Base-by-base conservation (phyloP, 139 green algal species). In the Volvox africanus region DNA sequence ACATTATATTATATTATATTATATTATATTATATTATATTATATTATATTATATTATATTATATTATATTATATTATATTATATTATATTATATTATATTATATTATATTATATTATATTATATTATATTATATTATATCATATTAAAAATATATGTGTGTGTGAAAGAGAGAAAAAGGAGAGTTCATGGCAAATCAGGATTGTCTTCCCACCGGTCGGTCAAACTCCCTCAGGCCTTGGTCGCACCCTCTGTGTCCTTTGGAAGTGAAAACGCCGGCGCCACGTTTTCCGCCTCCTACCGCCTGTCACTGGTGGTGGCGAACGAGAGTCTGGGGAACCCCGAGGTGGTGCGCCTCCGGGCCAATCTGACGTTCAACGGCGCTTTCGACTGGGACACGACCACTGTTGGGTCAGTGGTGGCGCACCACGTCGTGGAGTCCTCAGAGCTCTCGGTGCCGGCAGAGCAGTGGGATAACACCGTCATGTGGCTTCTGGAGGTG, bases 301-400 rank as follows among this genome's bases (percentile, higher is more conserved):
- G 87, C 20, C 68, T 86, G 61, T 37, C 32, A 6, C 75, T 91
- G 61, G 33, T 68, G 75, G 87, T 91, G 33, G 55, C 87, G 33
- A 94, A 94, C 37, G 87, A 89, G 21, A 93, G 75, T 0, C 80
- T 92, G 35, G 87, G 88, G 68, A 90, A 86, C 73, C 92, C 92
- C 0, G 77, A 91, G 82, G 81, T 94, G 81, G 90, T 86, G 0
- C 71, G 81, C 6, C 67, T 94, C 78, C 36, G 12, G 0, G 88
- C 92, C 28, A 91, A 94, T 65, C 26, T 94, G 16, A 91, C 33
- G 22, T 35, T 91, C 65, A 68, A 22, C 32, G 92, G 26, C 21
- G n/a, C 32, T 20, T 79, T 92, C 61, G 88, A 82, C 61, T 94
- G 88, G 87, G 92, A 94, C 77, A 32, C 55, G 19, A 91, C 75